These are phyloP conservation scores for Collybia nuda DNA, from an alignment of 768 basidiomycete genomes.

Conservation along the genomic window DNA sequence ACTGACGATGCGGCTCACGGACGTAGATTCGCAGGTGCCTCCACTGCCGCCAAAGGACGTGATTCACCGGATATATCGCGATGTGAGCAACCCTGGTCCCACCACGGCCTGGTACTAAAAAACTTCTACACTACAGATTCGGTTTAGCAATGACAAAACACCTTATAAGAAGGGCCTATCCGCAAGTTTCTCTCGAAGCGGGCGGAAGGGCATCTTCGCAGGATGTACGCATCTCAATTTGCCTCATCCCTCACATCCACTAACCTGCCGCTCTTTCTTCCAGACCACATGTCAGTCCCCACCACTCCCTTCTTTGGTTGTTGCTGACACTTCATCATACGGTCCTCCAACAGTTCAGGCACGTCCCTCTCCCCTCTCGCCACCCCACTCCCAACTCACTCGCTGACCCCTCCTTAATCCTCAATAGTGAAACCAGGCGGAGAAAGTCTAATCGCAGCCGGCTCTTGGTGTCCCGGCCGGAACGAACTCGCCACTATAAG, in stretches of 20 bases:
- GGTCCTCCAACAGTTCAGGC: slow-evolving; percentile 7
- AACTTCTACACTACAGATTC: slow-evolving; percentile 44
- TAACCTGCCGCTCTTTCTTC: not conserved
- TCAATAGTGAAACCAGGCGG: slow-evolving; percentile 62
- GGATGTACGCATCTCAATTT: slow-evolving; percentile 54
- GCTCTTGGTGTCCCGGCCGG: slow-evolving; percentile 76
- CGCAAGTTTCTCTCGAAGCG: slow-evolving; percentile 85
- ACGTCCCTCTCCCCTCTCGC: not conserved
- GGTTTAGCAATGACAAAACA: slow-evolving; percentile 94
- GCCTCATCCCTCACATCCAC: not conserved
- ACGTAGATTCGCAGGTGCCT: slow-evolving; percentile 82
- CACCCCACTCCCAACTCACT: too few species aligned
- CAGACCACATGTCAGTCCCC: slow-evolving; percentile 60
- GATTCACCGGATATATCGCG: slow-evolving; percentile 90
- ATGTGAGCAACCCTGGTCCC: slow-evolving; percentile 43
- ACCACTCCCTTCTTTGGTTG: not conserved
- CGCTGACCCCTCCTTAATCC: not conserved
- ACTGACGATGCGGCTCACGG: slow-evolving; percentile 65
- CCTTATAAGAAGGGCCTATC: slow-evolving; percentile 88
- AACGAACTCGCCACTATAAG: slow-evolving; percentile 79
- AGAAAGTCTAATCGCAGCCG: slow-evolving; percentile 75
- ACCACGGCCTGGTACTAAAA: too few species aligned
- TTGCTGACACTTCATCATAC: not conserved
- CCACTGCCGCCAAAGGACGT: slow-evolving; percentile 89
- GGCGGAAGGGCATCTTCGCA: slow-evolving; percentile 89